Evolutionary conservation across 305 asterid species (phyloP).

Genomic region (Plantago coronopus): DNA sequence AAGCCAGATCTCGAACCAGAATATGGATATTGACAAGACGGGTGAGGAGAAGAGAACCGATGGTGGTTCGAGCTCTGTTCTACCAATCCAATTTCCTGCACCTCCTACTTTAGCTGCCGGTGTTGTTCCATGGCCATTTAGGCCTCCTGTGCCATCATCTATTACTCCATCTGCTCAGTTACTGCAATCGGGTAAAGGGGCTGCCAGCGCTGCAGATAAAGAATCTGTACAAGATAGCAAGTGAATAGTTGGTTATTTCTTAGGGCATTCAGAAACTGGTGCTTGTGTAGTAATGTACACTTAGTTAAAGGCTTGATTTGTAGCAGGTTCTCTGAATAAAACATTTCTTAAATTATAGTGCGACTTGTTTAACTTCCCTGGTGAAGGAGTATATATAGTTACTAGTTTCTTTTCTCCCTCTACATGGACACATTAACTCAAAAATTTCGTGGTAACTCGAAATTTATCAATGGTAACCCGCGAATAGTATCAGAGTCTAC

Average conservation of each 20-base stretch:
- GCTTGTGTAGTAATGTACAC: not conserved
- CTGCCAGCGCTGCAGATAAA: constrained; percentile 32
- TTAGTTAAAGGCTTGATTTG: not conserved
- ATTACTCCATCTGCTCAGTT: constrained; percentile 30
- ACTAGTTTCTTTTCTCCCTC: too few species aligned
- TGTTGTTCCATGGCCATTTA: constrained; percentile 51
- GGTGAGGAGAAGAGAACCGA: constrained; percentile 39
- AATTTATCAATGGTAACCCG: too few species aligned
- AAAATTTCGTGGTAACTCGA: too few species aligned
- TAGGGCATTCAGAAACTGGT: not conserved
- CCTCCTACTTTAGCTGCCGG: constrained; percentile 44
- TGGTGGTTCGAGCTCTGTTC: constrained; percentile 31
- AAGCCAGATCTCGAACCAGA: constrained; percentile 33
- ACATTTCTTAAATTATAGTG: too few species aligned
- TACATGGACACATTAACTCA: too few species aligned
- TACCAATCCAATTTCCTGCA: constrained; percentile 37
- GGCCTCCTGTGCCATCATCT: constrained; percentile 31
- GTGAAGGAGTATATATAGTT: too few species aligned
- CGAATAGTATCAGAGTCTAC: too few species aligned
- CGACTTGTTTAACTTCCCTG: too few species aligned
- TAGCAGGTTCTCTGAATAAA: too few species aligned
- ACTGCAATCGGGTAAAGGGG: constrained; percentile 30
- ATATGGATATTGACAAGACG: constrained; percentile 57
- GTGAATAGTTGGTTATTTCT: constrained; percentile 31
- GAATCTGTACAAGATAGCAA: constrained; percentile 30